phyloP scores from a whole-genome alignment of 1,284 basidiomycete species.

The Sporisorium scitamineum region DNA sequence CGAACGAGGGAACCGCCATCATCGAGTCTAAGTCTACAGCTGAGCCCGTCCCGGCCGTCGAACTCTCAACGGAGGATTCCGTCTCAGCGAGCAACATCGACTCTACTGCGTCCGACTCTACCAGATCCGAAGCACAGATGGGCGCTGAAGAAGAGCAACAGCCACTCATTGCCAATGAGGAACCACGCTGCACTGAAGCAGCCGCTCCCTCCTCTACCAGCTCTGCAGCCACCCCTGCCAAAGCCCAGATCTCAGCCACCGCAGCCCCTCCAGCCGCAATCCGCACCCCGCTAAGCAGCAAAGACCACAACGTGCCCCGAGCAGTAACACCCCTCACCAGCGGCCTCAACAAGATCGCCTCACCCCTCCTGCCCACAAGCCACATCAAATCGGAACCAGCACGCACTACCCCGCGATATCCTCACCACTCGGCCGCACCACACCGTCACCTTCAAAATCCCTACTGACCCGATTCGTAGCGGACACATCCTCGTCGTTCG shows the following conservation, averaged over 20 bases:
- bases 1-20: neutral
- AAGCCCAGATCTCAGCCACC: neutral
- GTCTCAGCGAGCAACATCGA: neutral
- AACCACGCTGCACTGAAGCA: neutral
- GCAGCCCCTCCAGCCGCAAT: neutral
- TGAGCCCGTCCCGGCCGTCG: neutral
- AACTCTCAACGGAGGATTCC: neutral
- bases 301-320: conserved; percentile 28
- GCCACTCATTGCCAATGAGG: neutral
- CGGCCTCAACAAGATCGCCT: neutral
- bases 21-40: neutral
- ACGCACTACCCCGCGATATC: neutral
- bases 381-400: neutral
- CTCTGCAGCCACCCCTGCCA: neutral
- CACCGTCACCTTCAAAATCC: neutral
- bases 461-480: neutral
- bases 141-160: neutral
- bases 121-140: neutral
- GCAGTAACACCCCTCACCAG: neutral
- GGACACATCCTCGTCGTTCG: conserved; percentile 15
- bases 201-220: neutral
- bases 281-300: conserved; percentile 28
- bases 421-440: conserved; percentile 18
- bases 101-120: neutral
- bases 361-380: neutral